Evolutionary conservation across 2,329 filamentous ascomycete genomes (phyloP).

Genomic region (Kalmusia sp.): DNA sequence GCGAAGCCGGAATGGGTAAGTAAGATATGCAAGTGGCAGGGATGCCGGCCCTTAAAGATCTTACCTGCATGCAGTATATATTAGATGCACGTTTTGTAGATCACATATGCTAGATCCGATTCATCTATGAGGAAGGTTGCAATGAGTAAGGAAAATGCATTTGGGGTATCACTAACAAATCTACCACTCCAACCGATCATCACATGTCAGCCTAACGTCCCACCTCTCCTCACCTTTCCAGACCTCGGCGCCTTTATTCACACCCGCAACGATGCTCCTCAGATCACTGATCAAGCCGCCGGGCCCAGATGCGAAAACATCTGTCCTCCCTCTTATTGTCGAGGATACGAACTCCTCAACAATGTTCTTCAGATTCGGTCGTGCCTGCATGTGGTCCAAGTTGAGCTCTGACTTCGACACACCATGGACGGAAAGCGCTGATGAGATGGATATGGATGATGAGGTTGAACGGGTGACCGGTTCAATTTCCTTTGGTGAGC

Average conservation of each 20-base stretch:
- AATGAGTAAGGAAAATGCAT: not conserved
- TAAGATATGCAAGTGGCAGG: no score
- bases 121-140: no score
- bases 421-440: slow-evolving; percentile 34
- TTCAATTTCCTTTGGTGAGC: slow-evolving; percentile 30
- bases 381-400: slow-evolving; percentile 32
- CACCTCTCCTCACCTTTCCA: slow-evolving; percentile 40
- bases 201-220: slow-evolving; percentile 41
- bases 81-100: no score
- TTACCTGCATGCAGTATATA: no score
- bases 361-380: slow-evolving; percentile 26
- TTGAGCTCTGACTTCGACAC: slow-evolving; percentile 35
- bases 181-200: slow-evolving; percentile 43
- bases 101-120: no score
- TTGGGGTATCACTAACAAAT: slow-evolving; percentile 30
- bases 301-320: slow-evolving; percentile 42
- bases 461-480: slow-evolving; percentile 19
- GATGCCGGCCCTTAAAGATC: no score
- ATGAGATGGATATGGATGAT: slow-evolving; percentile 29
- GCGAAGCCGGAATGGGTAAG: no score
- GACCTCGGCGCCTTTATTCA: slow-evolving; percentile 39
- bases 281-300: slow-evolving; percentile 43
- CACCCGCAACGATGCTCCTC: slow-evolving; percentile 36
- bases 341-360: slow-evolving; percentile 33
- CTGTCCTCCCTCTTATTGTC: slow-evolving; percentile 31